Conservation (phyloP, 495 filamentous ascomycete genomes). For the Aspergillus diversus region DNA sequence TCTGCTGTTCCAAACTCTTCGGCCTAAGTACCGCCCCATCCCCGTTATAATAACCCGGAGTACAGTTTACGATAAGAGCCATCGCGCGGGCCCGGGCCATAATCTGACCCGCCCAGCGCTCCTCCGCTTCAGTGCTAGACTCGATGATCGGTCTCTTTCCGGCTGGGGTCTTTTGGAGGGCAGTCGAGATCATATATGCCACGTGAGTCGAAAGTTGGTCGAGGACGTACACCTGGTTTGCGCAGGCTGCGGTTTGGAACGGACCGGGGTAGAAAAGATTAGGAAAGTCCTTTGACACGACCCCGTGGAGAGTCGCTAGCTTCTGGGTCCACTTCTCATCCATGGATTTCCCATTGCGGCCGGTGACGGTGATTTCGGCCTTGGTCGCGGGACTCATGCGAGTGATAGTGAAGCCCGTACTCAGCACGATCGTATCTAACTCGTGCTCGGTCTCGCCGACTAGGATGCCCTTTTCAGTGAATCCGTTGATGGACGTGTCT, state of each 20-base stretch:
- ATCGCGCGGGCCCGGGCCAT: constrained; percentile 41
- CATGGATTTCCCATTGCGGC: constrained; percentile 38
- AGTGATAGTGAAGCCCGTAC: constrained; percentile 31
- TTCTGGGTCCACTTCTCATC: constrained; percentile 44
- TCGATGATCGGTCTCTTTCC: constrained; percentile 38
- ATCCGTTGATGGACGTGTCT: constrained; percentile 24
- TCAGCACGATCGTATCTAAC: constrained; percentile 43
- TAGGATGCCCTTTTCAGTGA: constrained; percentile 32
- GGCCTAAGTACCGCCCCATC: constrained; percentile 39
- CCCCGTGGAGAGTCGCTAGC: constrained; percentile 24
- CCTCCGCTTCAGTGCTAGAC: constrained; percentile 43
- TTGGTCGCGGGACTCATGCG: neutral
- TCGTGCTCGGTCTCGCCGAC: constrained; percentile 33
- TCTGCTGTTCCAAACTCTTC: neutral
- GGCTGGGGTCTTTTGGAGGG: constrained; percentile 29
- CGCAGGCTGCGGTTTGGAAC: constrained; percentile 37
- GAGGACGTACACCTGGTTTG: constrained; percentile 47
- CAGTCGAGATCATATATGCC: constrained; percentile 49
- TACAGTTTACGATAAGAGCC: constrained; percentile 50
- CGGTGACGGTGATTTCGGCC: constrained; percentile 1
- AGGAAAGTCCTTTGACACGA: constrained; percentile 49
- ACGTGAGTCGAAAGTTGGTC: constrained; percentile 44
- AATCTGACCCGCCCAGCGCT: constrained; percentile 51
- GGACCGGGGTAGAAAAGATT: constrained; percentile 55
- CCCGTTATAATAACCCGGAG: constrained; percentile 58